These are phyloP conservation scores for Saururus chinensis DNA, from an alignment of 164 flowering plant species.

Conservation along the genomic window DNA sequence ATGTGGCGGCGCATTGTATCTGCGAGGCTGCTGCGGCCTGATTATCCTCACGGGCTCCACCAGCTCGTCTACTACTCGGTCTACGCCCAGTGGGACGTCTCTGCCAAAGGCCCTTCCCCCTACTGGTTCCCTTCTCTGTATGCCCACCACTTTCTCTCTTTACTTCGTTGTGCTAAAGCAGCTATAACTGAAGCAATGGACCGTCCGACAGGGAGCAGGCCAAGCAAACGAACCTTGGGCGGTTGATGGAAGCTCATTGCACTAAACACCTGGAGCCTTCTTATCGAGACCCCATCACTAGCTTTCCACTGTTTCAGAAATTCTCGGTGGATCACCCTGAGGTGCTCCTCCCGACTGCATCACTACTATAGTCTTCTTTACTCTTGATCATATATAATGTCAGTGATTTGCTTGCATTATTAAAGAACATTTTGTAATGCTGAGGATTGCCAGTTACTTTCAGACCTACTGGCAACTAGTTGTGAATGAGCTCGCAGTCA, in stretches of 20 bases:
- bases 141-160: background rate
- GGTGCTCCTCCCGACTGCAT: slow-evolving; percentile 18
- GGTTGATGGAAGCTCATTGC: slow-evolving; percentile 64
- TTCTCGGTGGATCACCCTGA: slow-evolving; percentile 71
- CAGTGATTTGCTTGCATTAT: too few species aligned
- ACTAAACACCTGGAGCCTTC: slow-evolving; percentile 49
- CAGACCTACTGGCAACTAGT: slow-evolving; percentile 72
- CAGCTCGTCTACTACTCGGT: slow-evolving; percentile 70
- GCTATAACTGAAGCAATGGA: background rate
- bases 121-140: slow-evolving; percentile 96
- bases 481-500: slow-evolving; percentile 59
- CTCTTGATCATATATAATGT: too few species aligned
- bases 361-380: background rate
- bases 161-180: background rate
- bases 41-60: slow-evolving; percentile 59
- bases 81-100: slow-evolving; percentile 52
- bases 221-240: slow-evolving; percentile 54
- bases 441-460: too few species aligned
- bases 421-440: too few species aligned
- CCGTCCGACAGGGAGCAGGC: slow-evolving; percentile 30
- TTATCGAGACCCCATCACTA: slow-evolving; percentile 75
- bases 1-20: slow-evolving; percentile 44
- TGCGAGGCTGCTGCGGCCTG: slow-evolving; percentile 47
- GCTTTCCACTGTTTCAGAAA: slow-evolving; percentile 53
- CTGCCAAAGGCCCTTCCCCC: slow-evolving; percentile 59